Evolutionary conservation across 257 asterid genomes (phyloP).

Genomic region (Solanum clarkiae): DNA sequence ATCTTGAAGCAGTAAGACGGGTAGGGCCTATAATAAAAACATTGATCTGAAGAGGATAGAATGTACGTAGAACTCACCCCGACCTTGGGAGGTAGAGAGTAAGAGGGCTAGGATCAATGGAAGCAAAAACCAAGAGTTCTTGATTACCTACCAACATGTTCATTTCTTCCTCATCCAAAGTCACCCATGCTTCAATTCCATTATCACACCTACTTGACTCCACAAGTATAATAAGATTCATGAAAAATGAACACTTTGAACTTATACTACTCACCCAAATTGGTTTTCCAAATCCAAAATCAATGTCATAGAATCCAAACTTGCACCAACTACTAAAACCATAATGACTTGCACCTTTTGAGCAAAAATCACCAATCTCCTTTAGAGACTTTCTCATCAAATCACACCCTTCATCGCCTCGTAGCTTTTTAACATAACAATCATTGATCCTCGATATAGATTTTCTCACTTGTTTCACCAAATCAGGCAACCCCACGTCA

Average conservation of each 20-base stretch:
- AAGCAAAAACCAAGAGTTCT: constrained; percentile 26
- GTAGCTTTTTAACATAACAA: constrained; percentile 27
- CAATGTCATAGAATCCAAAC: constrained; percentile 51
- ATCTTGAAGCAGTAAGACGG: not conserved
- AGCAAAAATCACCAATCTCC: constrained; percentile 38
- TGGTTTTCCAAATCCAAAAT: constrained; percentile 85
- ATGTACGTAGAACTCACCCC: not conserved
- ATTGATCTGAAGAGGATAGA: not conserved
- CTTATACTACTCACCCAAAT: constrained; percentile 52
- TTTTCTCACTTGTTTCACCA: constrained; percentile 23
- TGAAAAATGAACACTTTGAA: constrained; percentile 31
- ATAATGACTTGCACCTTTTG: constrained; percentile 22
- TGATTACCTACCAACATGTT: constrained; percentile 15
- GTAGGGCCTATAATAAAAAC: not conserved
- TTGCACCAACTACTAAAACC: constrained; percentile 77
- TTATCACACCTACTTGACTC: constrained; percentile 34
- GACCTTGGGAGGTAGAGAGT: not conserved
- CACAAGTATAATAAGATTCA: constrained; percentile 45
- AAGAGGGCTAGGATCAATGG: constrained; percentile 46
- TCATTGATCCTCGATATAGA: constrained; percentile 29
- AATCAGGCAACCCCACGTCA: not conserved
- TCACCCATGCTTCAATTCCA: constrained; percentile 90
- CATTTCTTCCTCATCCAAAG: constrained; percentile 63
- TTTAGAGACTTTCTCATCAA: constrained; percentile 27
- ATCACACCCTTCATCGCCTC: constrained; percentile 23